Percentiles rank a stretch among this genome's conserved stretches.
Evolutionary conservation across 1,284 basidiomycete species (phyloP).

Genomic region (Cryptococcus sp.): DNA sequence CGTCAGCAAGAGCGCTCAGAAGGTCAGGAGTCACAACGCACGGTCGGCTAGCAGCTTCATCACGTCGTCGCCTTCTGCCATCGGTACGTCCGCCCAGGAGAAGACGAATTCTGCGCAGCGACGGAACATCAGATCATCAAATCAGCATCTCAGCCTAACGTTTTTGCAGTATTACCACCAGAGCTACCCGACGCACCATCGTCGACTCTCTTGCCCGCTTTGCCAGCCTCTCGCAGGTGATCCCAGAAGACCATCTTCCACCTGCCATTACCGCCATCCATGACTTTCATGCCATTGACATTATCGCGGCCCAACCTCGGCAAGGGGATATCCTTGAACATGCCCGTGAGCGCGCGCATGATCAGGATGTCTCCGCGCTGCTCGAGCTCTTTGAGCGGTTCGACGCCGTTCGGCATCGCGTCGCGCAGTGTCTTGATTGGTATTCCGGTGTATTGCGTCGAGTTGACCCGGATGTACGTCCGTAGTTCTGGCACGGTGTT

Average conservation of each 20-base stretch:
- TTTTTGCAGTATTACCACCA: neutral
- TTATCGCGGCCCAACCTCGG: conserved; percentile 48
- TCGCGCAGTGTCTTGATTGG: conserved; percentile 38
- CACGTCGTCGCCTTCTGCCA: conserved; percentile 49
- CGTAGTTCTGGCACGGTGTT: conserved; percentile 37
- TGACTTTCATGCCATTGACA: conserved; percentile 34
- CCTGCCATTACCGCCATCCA: conserved; percentile 38
- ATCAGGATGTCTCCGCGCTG: conserved; percentile 45
- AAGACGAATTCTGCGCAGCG: conserved; percentile 41
- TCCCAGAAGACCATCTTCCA: conserved; percentile 52
- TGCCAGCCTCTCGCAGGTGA: conserved; percentile 41
- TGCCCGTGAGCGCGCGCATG: conserved; percentile 42
- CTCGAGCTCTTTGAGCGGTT: conserved; percentile 37
- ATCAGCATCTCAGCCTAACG: neutral
- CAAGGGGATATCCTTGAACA: conserved; percentile 42
- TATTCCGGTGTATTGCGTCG: conserved; percentile 35
- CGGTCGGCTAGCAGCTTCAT: conserved; percentile 46
- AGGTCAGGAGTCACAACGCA: conserved; percentile 7
- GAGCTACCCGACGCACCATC: conserved; percentile 36
- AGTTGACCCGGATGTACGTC: conserved; percentile 45
- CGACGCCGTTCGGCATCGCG: conserved; percentile 29
- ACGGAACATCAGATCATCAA: neutral
- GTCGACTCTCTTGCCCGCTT: conserved; percentile 43
- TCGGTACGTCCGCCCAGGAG: conserved; percentile 50
- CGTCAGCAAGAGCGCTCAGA: neutral